These are phyloP conservation scores for Penicillium desertorum DNA, from an alignment of 495 filamentous ascomycete species.

Conservation along the genomic window DNA sequence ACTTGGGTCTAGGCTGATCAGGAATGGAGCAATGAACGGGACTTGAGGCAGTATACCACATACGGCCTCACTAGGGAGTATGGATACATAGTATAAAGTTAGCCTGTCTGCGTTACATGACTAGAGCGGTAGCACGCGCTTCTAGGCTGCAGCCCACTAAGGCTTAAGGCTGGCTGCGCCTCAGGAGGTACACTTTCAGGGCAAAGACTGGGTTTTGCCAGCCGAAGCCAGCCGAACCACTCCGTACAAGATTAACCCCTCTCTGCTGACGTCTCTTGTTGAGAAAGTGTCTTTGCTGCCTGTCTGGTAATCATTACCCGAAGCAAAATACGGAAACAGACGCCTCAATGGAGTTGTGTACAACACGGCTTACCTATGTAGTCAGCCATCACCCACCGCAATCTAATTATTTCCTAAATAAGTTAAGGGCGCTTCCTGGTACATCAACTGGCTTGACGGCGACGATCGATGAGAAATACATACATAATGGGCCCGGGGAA, in stretches of 20 bases:
- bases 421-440: conserved; percentile 10
- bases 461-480: conserved; percentile 12
- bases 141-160: conserved; percentile 41
- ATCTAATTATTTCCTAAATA: conserved; percentile 3
- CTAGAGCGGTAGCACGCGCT: conserved; percentile 13
- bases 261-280: conserved; percentile 1
- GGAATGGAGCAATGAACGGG: neutral
- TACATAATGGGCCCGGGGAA: neutral
- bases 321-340: conserved; percentile 14
- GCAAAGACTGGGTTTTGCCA: neutral
- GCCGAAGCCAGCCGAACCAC: neutral
- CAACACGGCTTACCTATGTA: neutral
- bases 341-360: neutral
- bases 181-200: neutral
- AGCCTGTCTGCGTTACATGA: neutral
- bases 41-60: conserved; percentile 4
- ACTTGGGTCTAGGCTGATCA: conserved; percentile 4
- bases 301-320: conserved; percentile 16
- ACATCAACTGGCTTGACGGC: conserved; percentile 9
- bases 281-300: neutral
- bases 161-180: conserved; percentile 38
- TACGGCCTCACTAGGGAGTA: neutral
- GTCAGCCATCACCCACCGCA: neutral
- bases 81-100: conserved; percentile 5
- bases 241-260: neutral